phyloP scores from a whole-genome alignment of 345 rosid genomes.

The Alliaria petiolata region DNA sequence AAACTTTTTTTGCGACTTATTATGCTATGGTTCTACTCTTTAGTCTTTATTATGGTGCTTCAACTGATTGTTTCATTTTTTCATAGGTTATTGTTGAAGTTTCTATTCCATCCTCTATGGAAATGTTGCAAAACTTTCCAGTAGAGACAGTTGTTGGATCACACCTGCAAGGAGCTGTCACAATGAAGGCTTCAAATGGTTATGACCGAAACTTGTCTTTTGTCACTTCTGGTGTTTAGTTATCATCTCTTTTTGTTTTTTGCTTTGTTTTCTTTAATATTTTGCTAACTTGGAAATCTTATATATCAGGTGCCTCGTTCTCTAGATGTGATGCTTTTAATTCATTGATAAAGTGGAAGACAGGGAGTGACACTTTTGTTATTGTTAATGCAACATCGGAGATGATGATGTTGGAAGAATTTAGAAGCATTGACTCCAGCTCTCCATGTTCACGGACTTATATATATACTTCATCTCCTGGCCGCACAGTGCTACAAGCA shows the following conservation, averaged over 20 bases:
- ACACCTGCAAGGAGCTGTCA: conserved; percentile 72
- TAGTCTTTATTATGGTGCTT: conserved; percentile 1
- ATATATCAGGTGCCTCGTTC: conserved; percentile 60
- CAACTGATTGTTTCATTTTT: conserved; percentile 5
- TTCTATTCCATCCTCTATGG: conserved; percentile 67
- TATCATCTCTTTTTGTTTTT: conserved; percentile 22
- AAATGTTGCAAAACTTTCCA: conserved; percentile 74
- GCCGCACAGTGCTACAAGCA: conserved; percentile 72
- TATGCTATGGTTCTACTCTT: neutral
- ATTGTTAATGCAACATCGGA: conserved; percentile 54
- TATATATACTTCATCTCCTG: conserved; percentile 66
- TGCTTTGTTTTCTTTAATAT: conserved; percentile 4
- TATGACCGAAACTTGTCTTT: conserved; percentile 24
- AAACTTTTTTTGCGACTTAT: neutral
- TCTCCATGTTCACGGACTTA: conserved; percentile 74
- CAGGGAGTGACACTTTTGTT: conserved; percentile 65
- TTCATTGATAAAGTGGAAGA: conserved; percentile 68
- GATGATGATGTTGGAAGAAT: conserved; percentile 37
- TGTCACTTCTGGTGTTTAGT: conserved; percentile 16
- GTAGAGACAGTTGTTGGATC: conserved; percentile 87
- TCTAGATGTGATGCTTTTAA: conserved; percentile 79
- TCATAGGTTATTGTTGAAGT: conserved; percentile 75
- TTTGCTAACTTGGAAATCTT: conserved; percentile 5
- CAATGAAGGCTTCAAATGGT: conserved; percentile 81
- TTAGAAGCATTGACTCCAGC: conserved; percentile 35